Conservation (phyloP, 2,329 filamentous ascomycete species). For the Dactylellina sp. region DNA sequence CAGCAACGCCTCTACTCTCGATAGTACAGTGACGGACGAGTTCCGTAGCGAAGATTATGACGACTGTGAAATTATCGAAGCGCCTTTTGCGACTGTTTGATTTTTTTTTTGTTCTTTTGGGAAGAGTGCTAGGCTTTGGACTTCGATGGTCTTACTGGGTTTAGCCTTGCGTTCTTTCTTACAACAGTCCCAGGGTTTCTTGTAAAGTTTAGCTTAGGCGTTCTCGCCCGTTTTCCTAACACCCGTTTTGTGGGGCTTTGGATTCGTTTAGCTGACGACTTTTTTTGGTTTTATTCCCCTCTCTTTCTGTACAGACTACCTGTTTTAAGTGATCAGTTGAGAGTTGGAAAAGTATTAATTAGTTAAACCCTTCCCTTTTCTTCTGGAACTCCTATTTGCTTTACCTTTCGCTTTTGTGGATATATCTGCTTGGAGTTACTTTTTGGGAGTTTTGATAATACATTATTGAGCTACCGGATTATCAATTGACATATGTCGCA, state of each 20-base stretch:
- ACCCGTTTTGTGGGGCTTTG: conserved; percentile 23
- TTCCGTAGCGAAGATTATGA: conserved; percentile 53
- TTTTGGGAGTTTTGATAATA: background rate
- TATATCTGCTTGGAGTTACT: background rate
- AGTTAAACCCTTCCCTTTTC: background rate
- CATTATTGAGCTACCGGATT: background rate
- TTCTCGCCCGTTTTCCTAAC: conserved; percentile 8
- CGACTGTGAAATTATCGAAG: conserved; percentile 48
- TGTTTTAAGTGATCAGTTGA: conserved; percentile 12
- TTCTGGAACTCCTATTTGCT: background rate
- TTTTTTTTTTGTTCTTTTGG: conserved; percentile 14
- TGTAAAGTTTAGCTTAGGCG: conserved; percentile 3
- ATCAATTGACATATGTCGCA: too few species aligned
- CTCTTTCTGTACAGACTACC: conserved; percentile 25
- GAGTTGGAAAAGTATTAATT: conserved; percentile 31
- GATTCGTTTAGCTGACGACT: conserved; percentile 38
- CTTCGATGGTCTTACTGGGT: background rate
- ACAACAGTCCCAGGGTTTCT: background rate
- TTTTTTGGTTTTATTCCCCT: conserved; percentile 23
- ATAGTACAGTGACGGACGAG: conserved; percentile 46
- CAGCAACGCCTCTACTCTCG: conserved; percentile 46
- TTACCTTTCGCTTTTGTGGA: background rate
- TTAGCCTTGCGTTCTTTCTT: conserved; percentile 17
- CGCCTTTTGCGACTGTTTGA: conserved; percentile 34
- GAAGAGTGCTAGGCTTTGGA: background rate